phyloP scores from a whole-genome alignment of 192 early-diverging fungal genomes.

The Umbelopsis ramanniana region DNA sequence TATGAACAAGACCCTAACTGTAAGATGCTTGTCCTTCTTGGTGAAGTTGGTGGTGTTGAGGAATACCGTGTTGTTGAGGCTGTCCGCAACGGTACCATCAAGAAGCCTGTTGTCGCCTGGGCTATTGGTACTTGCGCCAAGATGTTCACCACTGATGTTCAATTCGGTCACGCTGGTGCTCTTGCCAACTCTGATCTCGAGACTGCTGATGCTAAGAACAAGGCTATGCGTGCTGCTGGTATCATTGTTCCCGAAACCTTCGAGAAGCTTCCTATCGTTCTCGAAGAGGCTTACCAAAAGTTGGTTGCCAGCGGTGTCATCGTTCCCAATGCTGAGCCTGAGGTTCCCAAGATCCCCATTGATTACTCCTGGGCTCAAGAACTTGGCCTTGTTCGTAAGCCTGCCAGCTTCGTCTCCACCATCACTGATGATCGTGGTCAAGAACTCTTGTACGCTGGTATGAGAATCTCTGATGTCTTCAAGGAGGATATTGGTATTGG shows the following conservation, averaged over 20 bases:
- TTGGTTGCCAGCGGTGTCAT: slow-evolving; percentile 78
- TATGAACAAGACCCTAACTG: slow-evolving; percentile 91
- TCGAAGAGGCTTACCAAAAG: slow-evolving; percentile 77
- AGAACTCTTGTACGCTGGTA: slow-evolving; percentile 97
- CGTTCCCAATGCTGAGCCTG: slow-evolving; percentile 80
- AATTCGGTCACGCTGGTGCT: slow-evolving; percentile 98
- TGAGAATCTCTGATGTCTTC: slow-evolving; percentile 98
- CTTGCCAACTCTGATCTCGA: slow-evolving; percentile 95
- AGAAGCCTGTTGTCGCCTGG: slow-evolving; percentile 99
- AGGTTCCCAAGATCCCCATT: slow-evolving; percentile 96
- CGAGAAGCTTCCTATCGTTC: slow-evolving; percentile 86
- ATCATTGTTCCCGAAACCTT: slow-evolving; percentile 95
- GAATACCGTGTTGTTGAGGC: slow-evolving; percentile 96
- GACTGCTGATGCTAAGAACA: slow-evolving; percentile 97
- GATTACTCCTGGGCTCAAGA: slow-evolving; percentile 99
- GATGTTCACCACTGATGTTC: slow-evolving; percentile 98
- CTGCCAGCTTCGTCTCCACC: slow-evolving; percentile 97
- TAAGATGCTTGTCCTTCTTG: slow-evolving; percentile 94
- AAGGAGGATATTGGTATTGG: slow-evolving; percentile 99
- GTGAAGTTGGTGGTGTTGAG: slow-evolving; percentile 98
- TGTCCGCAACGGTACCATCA: slow-evolving; percentile 85
- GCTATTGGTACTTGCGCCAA: slow-evolving; percentile 99
- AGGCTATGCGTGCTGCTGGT: slow-evolving; percentile 81
- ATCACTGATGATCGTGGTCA: slow-evolving; percentile 99
- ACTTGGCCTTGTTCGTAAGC: slow-evolving; percentile 97